Percentiles rank a stretch among this genome's conserved stretches.
Evolutionary conservation across 1,139 yeast species (phyloP).

Genomic region (Diutina scorzettiae): DNA sequence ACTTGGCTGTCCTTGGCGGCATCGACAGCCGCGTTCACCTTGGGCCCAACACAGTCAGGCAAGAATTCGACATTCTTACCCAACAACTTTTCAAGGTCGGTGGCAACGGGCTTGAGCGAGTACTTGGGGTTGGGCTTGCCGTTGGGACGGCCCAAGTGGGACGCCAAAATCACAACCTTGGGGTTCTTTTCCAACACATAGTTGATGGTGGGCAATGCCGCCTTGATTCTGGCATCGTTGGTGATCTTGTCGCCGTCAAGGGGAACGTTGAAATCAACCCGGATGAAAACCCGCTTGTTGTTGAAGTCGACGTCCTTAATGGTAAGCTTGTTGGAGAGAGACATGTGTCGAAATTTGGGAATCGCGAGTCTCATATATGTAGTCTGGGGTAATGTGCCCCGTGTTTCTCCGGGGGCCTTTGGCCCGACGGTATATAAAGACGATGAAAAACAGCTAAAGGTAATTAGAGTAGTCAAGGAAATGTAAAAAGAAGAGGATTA

Average conservation of each 20-base stretch:
- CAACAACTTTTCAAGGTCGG: conserved; percentile 68
- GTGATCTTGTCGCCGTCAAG: conserved; percentile 91
- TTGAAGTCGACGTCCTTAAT: conserved; percentile 79
- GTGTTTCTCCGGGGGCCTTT: not conserved
- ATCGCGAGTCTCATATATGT: not conserved
- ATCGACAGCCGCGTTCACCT: conserved; percentile 69
- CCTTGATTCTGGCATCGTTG: conserved; percentile 97
- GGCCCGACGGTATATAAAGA: not conserved
- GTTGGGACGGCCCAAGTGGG: conserved; percentile 97
- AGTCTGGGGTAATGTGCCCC: conserved; percentile 6
- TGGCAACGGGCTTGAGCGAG: conserved; percentile 86
- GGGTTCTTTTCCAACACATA: conserved; percentile 86
- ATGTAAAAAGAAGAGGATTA: no score
- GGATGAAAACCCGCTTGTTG: conserved; percentile 88
- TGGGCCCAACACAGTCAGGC: conserved; percentile 77
- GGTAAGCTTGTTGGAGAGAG: conserved; percentile 82
- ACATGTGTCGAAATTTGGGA: conserved; percentile 36
- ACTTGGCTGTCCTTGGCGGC: conserved; percentile 59
- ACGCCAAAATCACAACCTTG: conserved; percentile 79
- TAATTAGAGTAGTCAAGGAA: no score
- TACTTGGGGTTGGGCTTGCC: conserved; percentile 75
- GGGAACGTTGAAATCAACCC: conserved; percentile 97
- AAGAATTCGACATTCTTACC: conserved; percentile 60
- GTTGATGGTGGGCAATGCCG: conserved; percentile 93
- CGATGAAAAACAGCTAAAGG: no score